Evolutionary conservation across 2,329 filamentous ascomycete species (phyloP).

Genomic region (Pestalotiopsis sp.): DNA sequence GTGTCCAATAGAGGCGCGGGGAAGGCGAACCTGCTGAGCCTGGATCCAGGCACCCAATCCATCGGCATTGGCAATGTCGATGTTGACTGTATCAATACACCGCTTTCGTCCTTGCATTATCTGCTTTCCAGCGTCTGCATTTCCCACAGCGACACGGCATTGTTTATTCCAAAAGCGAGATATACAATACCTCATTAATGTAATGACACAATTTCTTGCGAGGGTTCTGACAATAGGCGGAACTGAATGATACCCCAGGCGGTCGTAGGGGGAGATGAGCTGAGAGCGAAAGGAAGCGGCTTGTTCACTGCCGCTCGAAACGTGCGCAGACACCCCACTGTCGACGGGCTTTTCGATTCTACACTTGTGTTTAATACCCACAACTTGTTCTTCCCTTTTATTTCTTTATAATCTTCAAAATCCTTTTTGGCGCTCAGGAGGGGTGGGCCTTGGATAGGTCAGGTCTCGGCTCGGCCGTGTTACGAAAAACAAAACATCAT

Average conservation of each 20-base stretch:
- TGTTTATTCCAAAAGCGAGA: constrained; percentile 9
- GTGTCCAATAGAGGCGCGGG: constrained; percentile 21
- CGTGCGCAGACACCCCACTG: neutral
- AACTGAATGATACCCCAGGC: constrained; percentile 9
- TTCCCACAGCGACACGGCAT: constrained; percentile 6
- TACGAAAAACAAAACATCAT: constrained; percentile 10
- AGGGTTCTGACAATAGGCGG: neutral
- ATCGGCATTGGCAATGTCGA: neutral
- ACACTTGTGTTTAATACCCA: constrained; percentile 9
- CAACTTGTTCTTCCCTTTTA: neutral
- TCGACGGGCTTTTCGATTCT: neutral
- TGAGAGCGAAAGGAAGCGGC: neutral
- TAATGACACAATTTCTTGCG: constrained; percentile 9
- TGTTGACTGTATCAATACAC: neutral
- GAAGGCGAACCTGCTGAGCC: neutral
- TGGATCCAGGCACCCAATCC: neutral
- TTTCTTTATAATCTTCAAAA: neutral
- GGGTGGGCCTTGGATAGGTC: neutral
- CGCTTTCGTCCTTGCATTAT: constrained; percentile 3
- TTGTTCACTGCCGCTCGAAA: neutral
- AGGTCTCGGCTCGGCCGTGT: neutral
- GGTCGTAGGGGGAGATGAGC: neutral
- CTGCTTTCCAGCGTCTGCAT: constrained; percentile 15
- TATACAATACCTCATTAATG: constrained; percentile 10
- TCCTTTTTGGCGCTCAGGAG: constrained; percentile 2